Conservation (phyloP, 2,329 filamentous ascomycete genomes). For the Aspergillus pseudoglaucus region DNA sequence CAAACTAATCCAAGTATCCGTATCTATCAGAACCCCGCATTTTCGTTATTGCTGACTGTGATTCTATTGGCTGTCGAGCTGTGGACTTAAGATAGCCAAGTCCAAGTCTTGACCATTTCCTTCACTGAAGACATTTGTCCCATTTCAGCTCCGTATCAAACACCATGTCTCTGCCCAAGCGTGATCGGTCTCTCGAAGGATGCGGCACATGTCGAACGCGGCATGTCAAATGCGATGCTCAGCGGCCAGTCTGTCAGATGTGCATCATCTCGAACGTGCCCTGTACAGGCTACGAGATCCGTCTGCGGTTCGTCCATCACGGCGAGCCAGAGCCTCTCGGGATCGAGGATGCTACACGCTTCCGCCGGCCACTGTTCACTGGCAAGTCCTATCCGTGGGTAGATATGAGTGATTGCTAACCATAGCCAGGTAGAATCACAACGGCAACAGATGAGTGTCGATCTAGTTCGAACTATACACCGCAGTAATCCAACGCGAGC, state of each 20-base stretch:
- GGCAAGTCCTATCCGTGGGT: neutral
- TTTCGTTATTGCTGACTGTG: too few species aligned
- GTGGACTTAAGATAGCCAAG: neutral
- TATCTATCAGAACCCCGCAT: too few species aligned
- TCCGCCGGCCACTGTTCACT: conserved; percentile 40
- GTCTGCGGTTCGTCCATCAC: conserved; percentile 31
- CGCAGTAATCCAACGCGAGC: conserved; percentile 14
- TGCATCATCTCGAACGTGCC: conserved; percentile 30
- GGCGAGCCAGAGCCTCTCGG: conserved; percentile 2
- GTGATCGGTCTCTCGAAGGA: conserved; percentile 2
- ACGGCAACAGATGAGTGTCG: conserved; percentile 29
- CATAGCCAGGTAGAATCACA: conserved; percentile 18
- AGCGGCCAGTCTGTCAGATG: conserved; percentile 33
- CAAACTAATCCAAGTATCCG: too few species aligned
- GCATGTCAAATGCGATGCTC: conserved; percentile 43
- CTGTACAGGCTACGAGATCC: conserved; percentile 38
- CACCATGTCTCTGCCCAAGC: neutral
- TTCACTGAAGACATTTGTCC: neutral
- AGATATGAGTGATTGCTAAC: neutral
- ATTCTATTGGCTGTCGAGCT: too few species aligned
- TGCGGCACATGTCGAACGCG: conserved; percentile 30
- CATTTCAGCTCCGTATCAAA: neutral
- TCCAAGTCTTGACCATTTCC: neutral
- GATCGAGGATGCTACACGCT: conserved; percentile 17
- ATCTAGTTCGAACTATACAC: conserved; percentile 27